Evolutionary conservation across 345 rosid genomes (phyloP), one percentile per base, ranked within the genome.

Genomic region (Dipteronia dyeriana): DNA sequence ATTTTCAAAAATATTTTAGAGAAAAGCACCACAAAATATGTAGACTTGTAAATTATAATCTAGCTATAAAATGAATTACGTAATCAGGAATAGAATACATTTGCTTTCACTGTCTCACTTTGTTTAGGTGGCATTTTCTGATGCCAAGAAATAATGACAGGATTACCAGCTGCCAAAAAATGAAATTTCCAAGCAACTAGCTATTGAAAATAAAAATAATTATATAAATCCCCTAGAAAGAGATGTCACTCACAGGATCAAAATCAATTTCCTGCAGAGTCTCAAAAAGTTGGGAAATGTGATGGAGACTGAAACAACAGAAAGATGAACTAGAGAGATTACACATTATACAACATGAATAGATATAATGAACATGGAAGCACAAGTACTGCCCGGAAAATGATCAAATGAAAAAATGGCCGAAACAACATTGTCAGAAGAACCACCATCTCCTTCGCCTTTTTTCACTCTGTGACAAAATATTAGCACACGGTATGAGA

Each of bases 391-490:
- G 13, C 68, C 66, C 11, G 3, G 14, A n/a, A 20, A 7, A 39
- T 43, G 22, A 41, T 59, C 29, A 6, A 20, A 26, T 7, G 26
- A 12, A 56, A 45, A 23, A 22, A 14, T 25, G 67, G 43, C 43
- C 12, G 63, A 34, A 39, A 43, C 41, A 47, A 3, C 71, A 22
- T 75, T 0, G 66, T 88, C 81, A 93, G 82, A 93, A 91, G 79
- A 90, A 84, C 92, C 92, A 91, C 96, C 96, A 91, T 82, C 91
- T 88, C 73, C 76, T 84, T 60, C 64, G 85, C 70, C 86, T 86
- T 39, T 70, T 86, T 39, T 70, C 78, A 78, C 78, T 81, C 94
- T 90, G 92, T 29, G 75, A 62, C 62, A 76, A 72, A 64, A 63
- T 7, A 49, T 19, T 47, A 63, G 25, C 29, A 63, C 13, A 22